Evolutionary conservation across 2,329 filamentous ascomycete genomes (phyloP).

Genomic region (Grosmannia clavigera): DNA sequence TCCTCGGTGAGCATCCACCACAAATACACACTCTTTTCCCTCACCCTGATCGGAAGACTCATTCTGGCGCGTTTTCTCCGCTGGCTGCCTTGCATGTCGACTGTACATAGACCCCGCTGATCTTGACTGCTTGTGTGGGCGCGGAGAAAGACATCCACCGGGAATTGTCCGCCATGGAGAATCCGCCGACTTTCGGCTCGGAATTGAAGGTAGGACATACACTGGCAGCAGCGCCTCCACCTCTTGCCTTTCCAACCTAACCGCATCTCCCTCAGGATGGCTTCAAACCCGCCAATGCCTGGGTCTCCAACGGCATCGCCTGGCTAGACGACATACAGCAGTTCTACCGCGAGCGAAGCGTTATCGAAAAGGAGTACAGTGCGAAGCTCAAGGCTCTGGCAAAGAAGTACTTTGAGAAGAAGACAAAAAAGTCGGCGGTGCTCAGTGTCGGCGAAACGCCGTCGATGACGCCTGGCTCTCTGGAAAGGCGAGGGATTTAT

Average conservation of each 20-base stretch:
- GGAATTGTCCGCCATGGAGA: constrained; percentile 54
- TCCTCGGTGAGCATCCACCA: neutral
- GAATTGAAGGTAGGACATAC: constrained; percentile 66
- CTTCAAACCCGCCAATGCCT: constrained; percentile 88
- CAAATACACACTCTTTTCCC: neutral
- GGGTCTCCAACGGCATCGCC: constrained; percentile 77
- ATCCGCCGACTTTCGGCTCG: constrained; percentile 75
- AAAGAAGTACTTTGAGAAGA: constrained; percentile 93
- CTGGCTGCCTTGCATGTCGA: constrained; percentile 2
- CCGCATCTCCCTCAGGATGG: constrained; percentile 53
- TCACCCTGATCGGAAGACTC: neutral
- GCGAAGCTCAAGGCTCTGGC: constrained; percentile 76
- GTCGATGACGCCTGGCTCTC: constrained; percentile 81
- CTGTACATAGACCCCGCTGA: neutral
- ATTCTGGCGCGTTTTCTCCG: neutral
- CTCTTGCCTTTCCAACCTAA: neutral
- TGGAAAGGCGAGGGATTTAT: constrained; percentile 56
- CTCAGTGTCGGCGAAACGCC: constrained; percentile 85
- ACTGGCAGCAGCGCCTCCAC: constrained; percentile 12
- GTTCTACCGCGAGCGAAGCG: constrained; percentile 90
- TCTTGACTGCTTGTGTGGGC: neutral
- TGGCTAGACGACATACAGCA: constrained; percentile 96
- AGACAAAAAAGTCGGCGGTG: constrained; percentile 74
- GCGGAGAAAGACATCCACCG: neutral
- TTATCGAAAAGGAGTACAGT: constrained; percentile 94